Evolutionary conservation across 768 basidiomycete species (phyloP).

Genomic region (Tulasnella sp.): DNA sequence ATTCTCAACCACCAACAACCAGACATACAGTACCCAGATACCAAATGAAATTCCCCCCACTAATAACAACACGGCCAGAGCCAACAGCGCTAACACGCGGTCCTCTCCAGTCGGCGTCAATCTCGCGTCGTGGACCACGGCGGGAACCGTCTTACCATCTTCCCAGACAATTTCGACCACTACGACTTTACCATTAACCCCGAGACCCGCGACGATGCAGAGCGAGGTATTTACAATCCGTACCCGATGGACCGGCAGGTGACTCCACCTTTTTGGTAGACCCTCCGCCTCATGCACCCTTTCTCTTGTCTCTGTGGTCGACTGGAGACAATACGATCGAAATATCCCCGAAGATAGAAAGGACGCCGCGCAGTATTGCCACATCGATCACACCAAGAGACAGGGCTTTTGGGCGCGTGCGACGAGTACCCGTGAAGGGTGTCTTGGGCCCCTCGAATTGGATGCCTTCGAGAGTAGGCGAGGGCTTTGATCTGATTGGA

Average conservation of each 20-base stretch:
- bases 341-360: neutral
- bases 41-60: neutral
- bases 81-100: neutral
- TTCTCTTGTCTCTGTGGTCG: too few species aligned
- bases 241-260: neutral
- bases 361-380: neutral
- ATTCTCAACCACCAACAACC: neutral
- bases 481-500: neutral
- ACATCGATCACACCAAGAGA: neutral
- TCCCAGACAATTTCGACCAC: neutral
- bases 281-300: too few species aligned
- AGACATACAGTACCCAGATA: neutral
- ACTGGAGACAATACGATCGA: neutral
- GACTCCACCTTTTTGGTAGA: neutral
- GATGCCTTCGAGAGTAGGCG: neutral
- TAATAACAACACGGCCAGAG: neutral
- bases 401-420: slow-evolving; percentile 17
- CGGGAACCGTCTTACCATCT: neutral
- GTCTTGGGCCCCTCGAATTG: neutral
- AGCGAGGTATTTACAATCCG: neutral
- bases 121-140: neutral
- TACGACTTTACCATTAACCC: neutral
- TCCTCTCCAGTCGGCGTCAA: neutral
- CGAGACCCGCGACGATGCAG: neutral
- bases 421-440: neutral